Evolutionary conservation across 305 asterid genomes (phyloP).

Genomic region (Fraxinus platypoda): DNA sequence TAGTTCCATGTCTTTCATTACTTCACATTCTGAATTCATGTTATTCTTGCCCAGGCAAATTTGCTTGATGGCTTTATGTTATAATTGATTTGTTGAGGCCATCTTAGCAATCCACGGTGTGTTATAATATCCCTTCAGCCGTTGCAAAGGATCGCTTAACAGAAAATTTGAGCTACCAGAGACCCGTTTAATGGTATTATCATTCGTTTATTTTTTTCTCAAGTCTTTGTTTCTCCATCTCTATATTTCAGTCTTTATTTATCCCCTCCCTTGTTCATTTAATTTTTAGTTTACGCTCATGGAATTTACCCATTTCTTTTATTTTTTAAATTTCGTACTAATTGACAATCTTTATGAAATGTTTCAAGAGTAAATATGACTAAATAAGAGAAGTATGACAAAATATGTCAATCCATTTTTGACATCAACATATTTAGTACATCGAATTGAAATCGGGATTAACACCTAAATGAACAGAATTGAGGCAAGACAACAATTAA

Average conservation of each 20-base stretch:
- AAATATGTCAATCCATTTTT: not conserved
- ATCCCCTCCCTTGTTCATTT: not conserved
- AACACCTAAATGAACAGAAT: not conserved
- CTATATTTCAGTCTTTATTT: not conserved
- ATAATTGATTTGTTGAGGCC: conserved; percentile 5
- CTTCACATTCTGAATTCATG: not conserved
- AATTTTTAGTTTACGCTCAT: not conserved
- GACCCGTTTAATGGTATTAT: not conserved
- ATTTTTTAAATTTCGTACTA: not conserved
- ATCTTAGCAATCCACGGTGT: not conserved
- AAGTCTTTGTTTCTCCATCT: not conserved
- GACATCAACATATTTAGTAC: not conserved
- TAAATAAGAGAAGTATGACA: not conserved
- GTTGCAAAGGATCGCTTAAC: not conserved
- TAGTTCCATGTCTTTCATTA: not conserved
- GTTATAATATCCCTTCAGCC: not conserved
- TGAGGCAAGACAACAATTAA: conserved; percentile 8
- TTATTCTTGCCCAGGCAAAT: conserved; percentile 9
- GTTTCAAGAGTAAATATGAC: not conserved
- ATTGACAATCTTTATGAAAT: not conserved
- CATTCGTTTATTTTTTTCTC: not conserved
- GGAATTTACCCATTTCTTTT: not conserved
- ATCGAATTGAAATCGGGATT: not conserved
- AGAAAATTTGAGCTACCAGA: not conserved
- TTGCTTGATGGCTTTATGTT: conserved; percentile 12